These are phyloP conservation scores for Bipolaris bicolor DNA, from an alignment of 2,329 filamentous ascomycete genomes.

Conservation along the genomic window DNA sequence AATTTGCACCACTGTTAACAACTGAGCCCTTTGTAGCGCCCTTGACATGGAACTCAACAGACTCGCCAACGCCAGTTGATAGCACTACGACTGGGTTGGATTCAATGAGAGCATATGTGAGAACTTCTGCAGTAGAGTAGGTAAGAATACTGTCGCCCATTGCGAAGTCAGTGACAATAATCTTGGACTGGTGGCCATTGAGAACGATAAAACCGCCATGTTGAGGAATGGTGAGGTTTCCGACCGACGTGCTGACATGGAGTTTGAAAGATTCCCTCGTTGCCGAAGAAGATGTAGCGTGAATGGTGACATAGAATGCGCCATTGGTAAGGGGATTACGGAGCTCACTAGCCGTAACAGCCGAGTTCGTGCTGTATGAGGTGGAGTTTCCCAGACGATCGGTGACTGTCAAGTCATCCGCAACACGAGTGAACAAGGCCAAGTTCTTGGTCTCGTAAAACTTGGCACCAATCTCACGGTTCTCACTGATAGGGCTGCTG, in stretches of 20 bases:
- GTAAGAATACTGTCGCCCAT: slow-evolving; percentile 61
- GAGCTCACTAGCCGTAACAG: slow-evolving; percentile 62
- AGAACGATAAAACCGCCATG: slow-evolving; percentile 58
- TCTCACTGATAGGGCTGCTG: slow-evolving; percentile 66
- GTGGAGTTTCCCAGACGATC: slow-evolving; percentile 58
- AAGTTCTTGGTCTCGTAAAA: slow-evolving; percentile 69
- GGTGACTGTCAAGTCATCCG: slow-evolving; percentile 63
- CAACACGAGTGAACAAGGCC: slow-evolving; percentile 64
- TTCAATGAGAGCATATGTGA: slow-evolving; percentile 53
- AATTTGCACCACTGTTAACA: slow-evolving; percentile 50
- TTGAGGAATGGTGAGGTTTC: slow-evolving; percentile 61
- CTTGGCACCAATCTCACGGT: slow-evolving; percentile 63
- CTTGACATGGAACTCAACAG: slow-evolving; percentile 51
- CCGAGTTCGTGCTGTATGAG: slow-evolving; percentile 58
- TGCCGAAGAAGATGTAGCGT: slow-evolving; percentile 59
- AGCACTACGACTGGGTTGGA: slow-evolving; percentile 48
- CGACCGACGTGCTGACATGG: slow-evolving; percentile 62
- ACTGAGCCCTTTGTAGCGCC: slow-evolving; percentile 47
- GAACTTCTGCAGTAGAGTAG: slow-evolving; percentile 60
- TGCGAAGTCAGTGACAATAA: slow-evolving; percentile 65
- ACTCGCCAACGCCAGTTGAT: slow-evolving; percentile 49
- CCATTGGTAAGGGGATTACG: slow-evolving; percentile 64
- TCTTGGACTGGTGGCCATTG: slow-evolving; percentile 67
- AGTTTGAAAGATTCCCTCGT: slow-evolving; percentile 62
- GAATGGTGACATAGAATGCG: slow-evolving; percentile 65